phyloP scores from a whole-genome alignment of 2,329 filamentous ascomycete genomes.

The Talaromyces sp. region DNA sequence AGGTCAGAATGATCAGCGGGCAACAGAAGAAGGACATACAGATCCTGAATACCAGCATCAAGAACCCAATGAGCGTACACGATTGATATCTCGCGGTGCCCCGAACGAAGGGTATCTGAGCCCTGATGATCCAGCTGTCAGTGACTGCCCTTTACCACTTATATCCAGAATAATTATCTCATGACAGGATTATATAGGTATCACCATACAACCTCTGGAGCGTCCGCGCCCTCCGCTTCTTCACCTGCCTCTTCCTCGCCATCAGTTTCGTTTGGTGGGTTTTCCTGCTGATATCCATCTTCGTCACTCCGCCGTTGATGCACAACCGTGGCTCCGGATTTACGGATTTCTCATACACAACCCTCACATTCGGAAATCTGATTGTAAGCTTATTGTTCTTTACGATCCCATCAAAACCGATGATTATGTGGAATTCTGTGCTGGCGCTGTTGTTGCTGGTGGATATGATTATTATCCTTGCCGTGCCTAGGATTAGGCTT shows the following conservation, averaged over 20 bases:
- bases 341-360: conserved; percentile 79
- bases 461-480: conserved; percentile 72
- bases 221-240: conserved; percentile 71
- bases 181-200: conserved; percentile 40
- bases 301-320: conserved; percentile 83
- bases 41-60: conserved; percentile 2
- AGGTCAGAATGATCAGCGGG: conserved; percentile 3
- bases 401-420: conserved; percentile 70
- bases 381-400: conserved; percentile 81
- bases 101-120: conserved; percentile 61
- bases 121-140: conserved; percentile 74
- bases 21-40: conserved; percentile 1
- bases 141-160: background rate
- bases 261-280: conserved; percentile 90
- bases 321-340: conserved; percentile 87
- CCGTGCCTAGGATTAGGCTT: conserved; percentile 66
- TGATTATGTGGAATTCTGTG: conserved; percentile 66
- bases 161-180: background rate
- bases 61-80: conserved; percentile 57
- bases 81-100: conserved; percentile 62
- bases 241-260: conserved; percentile 70
- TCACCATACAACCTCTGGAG: conserved; percentile 94
- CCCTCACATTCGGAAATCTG: conserved; percentile 69
- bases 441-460: conserved; percentile 64
- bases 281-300: conserved; percentile 78